Conservation (phyloP, 139 green algal species). For the Volvox africanus region DNA sequence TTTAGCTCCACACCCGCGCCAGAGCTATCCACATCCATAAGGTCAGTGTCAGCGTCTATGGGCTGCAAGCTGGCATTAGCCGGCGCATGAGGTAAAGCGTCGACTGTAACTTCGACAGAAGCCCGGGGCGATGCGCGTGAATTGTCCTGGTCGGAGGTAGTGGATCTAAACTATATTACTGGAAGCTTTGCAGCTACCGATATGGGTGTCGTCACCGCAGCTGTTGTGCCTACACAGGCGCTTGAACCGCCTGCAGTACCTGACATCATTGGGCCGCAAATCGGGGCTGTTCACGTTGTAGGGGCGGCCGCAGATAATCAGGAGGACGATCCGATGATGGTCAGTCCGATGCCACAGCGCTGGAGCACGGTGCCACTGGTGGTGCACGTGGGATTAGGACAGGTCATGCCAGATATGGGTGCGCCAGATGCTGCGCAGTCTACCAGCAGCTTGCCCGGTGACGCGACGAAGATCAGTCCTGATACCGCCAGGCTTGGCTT, state of each 20-base stretch:
- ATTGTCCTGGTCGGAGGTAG: too few relatives aligned
- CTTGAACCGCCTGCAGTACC: too few relatives aligned
- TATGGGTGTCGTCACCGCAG: too few relatives aligned
- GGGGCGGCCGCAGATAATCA: background rate
- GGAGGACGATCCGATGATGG: constrained; percentile 36
- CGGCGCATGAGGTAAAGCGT: background rate
- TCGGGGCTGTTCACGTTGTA: too few relatives aligned
- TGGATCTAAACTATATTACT: too few relatives aligned
- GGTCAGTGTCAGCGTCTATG: background rate
- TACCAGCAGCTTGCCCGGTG: background rate
- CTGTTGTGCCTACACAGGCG: too few relatives aligned
- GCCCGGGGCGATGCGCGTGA: too few relatives aligned
- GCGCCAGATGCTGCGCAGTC: background rate
- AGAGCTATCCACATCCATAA: constrained; percentile 13
- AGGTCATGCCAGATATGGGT: background rate
- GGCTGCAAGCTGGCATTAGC: background rate
- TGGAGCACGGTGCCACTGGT: background rate
- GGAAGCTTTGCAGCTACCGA: too few relatives aligned
- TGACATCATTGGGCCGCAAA: too few relatives aligned
- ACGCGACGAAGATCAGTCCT: constrained; percentile 18
- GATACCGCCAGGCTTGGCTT: constrained; percentile 8
- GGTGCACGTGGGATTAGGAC: background rate
- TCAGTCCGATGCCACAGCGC: constrained; percentile 33
- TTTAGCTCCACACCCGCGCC: background rate
- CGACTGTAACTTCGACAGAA: background rate